Evolutionary conservation across 2,329 filamentous ascomycete genomes (phyloP).

Genomic region (Fusarium sp.): DNA sequence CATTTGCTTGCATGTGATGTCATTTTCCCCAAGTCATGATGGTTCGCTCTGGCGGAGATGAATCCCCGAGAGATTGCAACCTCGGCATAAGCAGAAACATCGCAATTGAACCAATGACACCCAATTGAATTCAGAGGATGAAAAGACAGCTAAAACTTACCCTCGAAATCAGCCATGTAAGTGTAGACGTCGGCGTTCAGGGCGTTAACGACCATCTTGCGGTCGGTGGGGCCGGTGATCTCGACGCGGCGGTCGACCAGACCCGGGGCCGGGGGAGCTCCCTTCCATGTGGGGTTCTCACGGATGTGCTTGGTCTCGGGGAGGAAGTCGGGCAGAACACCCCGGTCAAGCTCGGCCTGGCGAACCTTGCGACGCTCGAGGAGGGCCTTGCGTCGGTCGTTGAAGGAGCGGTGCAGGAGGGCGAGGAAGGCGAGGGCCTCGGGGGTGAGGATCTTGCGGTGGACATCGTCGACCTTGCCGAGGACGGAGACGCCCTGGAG

Average conservation of each 20-base stretch:
- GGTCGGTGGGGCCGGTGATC: constrained; percentile 96
- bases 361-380: constrained; percentile 87
- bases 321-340: constrained; percentile 90
- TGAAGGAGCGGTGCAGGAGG: constrained; percentile 95
- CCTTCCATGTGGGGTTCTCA: constrained; percentile 93
- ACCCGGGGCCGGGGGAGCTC: constrained; percentile 89
- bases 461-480: constrained; percentile 80
- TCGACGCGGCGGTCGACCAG: constrained; percentile 94
- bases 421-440: constrained; percentile 92
- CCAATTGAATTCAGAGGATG: background rate
- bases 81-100: background rate
- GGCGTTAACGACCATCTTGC: constrained; percentile 99
- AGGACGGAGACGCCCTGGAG: constrained; percentile 91
- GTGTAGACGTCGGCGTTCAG: constrained; percentile 97
- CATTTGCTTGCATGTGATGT: background rate
- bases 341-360: constrained; percentile 93
- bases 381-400: constrained; percentile 86
- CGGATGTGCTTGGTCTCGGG: constrained; percentile 96
- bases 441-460: constrained; percentile 92
- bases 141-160: constrained; percentile 60
- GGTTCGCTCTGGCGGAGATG: background rate
- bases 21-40: constrained; percentile 13
- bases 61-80: background rate
- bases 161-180: constrained; percentile 99
- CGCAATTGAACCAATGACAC: background rate